Evolutionary conservation across 441 rosid genomes (phyloP).

Genomic region (Codiaeum variegatum): DNA sequence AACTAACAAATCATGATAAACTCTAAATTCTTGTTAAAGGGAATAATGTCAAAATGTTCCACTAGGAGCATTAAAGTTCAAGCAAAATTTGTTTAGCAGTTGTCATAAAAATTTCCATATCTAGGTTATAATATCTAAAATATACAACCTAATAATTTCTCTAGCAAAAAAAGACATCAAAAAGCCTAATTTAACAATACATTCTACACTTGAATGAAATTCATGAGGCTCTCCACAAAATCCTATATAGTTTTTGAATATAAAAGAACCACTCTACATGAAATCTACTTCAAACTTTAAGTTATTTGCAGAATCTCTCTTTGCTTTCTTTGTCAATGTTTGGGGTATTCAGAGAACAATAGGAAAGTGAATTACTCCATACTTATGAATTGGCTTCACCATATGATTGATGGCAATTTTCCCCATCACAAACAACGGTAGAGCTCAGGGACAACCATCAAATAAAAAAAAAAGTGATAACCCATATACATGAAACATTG

Average conservation of each 20-base stretch:
- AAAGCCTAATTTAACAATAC: neutral
- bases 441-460: constrained; percentile 60
- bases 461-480: constrained; percentile 65
- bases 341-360: constrained; percentile 71
- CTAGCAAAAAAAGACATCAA: neutral
- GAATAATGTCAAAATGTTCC: neutral
- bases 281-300: constrained; percentile 81
- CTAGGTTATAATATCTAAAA: neutral
- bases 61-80: neutral
- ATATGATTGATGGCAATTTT: constrained; percentile 50
- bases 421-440: constrained; percentile 62
- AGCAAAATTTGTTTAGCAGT: neutral
- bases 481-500: constrained; percentile 89
- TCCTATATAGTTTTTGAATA: constrained; percentile 49
- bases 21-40: neutral
- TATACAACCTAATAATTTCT: neutral
- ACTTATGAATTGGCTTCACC: constrained; percentile 45
- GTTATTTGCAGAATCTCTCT: constrained; percentile 30
- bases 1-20: neutral
- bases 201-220: constrained; percentile 68
- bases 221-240: constrained; percentile 54
- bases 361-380: constrained; percentile 66
- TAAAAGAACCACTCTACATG: constrained; percentile 76
- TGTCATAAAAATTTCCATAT: neutral
- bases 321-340: constrained; percentile 43